Base-by-base conservation (phyloP, 306 rosid species). In the Castanea crenata region DNA sequence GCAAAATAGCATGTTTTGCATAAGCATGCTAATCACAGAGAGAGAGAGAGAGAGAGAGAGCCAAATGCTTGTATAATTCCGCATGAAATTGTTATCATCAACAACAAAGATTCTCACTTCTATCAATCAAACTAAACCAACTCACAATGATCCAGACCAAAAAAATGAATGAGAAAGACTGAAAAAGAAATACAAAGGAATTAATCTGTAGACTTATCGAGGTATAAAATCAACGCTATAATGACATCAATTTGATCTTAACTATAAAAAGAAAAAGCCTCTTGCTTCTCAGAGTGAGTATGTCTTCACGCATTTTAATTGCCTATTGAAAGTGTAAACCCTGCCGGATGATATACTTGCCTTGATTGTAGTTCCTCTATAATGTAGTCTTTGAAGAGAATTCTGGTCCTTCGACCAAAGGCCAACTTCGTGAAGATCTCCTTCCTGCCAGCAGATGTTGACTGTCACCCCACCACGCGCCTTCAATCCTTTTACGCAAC, bases 401-500 rank as follows among this genome's bases (percentile, higher is more conserved):
- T 80, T 86, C 57, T 83, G 88, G 74, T 78, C 78, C 83, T 83
- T 82, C 34, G 88, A 85, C 97, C 92, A 91, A 73, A 91, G 88
- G 5, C 96, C 97, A 70, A 87, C 85, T 83, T 92, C 97, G 35
- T 76, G 80, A 80, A 92, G 83, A 59, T 89, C 85, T 79, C 96
- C 96, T 84, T 88, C 96, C 73, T 82, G 87, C 97, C 96, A 91
- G 78, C 96, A 91, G 35, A 92, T 88, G 87, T 86, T 91, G 16
- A 92, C 15, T 49, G 54, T 49, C 54, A 49, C 16, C 58, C 91
- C 91, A 0, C 96, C 96, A 0, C 96, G 97, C 1, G 92, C 93
- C 85, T 88, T 92, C 78, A 92, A 84, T 82, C 96, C 97, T 82
- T 91, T 90, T 64, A 92, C 89, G n/a, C 94, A 92, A 61, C 97